Conservation (phyloP, 2,329 filamentous ascomycete species). For the Dothistroma septosporum region DNA sequence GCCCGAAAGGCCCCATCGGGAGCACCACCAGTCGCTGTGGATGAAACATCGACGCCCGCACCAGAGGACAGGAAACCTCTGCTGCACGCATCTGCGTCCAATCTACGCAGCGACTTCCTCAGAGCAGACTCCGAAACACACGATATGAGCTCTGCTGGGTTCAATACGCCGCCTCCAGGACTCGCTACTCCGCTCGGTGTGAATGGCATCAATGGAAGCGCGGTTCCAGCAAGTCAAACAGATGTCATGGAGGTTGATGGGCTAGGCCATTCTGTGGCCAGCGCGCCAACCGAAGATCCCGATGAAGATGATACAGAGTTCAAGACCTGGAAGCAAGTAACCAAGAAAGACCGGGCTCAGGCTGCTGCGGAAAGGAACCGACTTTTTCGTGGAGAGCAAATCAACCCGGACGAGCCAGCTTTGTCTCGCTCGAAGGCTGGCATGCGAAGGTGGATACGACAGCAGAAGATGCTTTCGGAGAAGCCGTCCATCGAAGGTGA, state of each 20-base stretch:
- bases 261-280: constrained; percentile 60
- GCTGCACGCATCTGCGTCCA: constrained; percentile 46
- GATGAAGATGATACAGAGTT: constrained; percentile 87
- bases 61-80: constrained; percentile 66
- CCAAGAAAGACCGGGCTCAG: constrained; percentile 87
- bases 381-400: constrained; percentile 76
- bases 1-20: constrained; percentile 23
- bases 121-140: constrained; percentile 74
- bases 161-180: constrained; percentile 75
- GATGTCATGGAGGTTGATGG: constrained; percentile 87
- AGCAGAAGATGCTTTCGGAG: constrained; percentile 55
- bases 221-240: constrained; percentile 61
- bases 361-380: constrained; percentile 81
- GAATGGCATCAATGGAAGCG: constrained; percentile 61
- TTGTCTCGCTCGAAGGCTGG: constrained; percentile 77
- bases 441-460: constrained; percentile 83
- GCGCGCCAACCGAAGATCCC: constrained; percentile 65
- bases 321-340: constrained; percentile 98
- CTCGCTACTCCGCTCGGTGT: constrained; percentile 66
- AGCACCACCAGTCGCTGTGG: constrained; percentile 56
- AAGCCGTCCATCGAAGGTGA: constrained; percentile 40
- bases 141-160: constrained; percentile 70
- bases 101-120: constrained; percentile 50
- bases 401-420: constrained; percentile 85
- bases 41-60: constrained; percentile 64